Base-by-base conservation (phyloP, 345 rosid species). In the Eucalyptus pauciflora region DNA sequence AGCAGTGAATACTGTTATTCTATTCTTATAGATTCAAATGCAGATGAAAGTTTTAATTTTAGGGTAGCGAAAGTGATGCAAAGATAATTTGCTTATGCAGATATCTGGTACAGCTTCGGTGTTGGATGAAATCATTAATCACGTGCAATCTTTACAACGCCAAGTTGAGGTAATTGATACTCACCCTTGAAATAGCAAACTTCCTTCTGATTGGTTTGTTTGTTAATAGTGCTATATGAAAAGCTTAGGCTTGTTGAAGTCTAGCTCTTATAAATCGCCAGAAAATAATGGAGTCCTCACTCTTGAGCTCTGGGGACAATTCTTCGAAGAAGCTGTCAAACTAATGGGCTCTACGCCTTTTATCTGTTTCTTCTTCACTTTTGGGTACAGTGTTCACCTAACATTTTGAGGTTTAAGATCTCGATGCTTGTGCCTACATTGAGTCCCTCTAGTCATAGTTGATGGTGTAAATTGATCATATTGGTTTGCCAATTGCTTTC, bases 21-120 rank as follows among this genome's bases (percentile, higher is more conserved):
- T 41, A 37, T 76, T 41, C 48, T 41, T 11, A 41, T 11, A 41
- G 4, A 41, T 76, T 41, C 7, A 15, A 41, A 20, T 41, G 27
- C 29, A 13, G 48, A 76, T 41, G 81, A 17, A 10, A 71, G 81
- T 71, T 71, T 71, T 20, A 41, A 76, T 76, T 20, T 76, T 27
- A 49, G 49, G 62, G 87, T 76, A 56, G 31, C 14, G 13, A 58
- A 85, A 90, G 50, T 88, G 89, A 87, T 43, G 29, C 50, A 86
- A 88, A 90, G 87, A 86, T 89, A 87, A 89, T 89, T 89, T 54
- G 85, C 54, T 89, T 89, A 67, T 89, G 93, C 95, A 98, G 99
- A 98, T 98, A 69, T 96, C 99, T 88, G 99, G 99, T 79, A 97
- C 99, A 71, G 99, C 99, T 41, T 90, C 95, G 91, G 98, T 98